These are phyloP conservation scores for Cyamopsis tetragonoloba DNA, from an alignment of 306 rosid genomes.

Conservation along the genomic window DNA sequence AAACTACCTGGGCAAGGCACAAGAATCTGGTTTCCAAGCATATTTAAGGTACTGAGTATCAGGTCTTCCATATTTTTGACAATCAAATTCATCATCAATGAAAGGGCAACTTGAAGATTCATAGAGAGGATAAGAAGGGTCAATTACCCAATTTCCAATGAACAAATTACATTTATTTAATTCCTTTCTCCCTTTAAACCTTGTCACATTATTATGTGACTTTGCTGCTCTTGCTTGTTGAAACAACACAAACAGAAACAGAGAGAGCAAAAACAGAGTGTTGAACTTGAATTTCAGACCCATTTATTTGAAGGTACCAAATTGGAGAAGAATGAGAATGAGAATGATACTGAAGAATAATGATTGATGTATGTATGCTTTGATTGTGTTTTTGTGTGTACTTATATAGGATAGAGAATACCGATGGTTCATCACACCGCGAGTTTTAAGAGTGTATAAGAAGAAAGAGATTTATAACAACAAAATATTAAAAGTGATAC, in stretches of 20 bases:
- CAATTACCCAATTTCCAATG: conserved; percentile 74
- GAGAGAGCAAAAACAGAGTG: conserved; percentile 26
- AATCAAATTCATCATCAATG: conserved; percentile 70
- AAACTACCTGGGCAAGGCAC: conserved; percentile 67
- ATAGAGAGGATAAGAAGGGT: conserved; percentile 65
- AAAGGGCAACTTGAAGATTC: conserved; percentile 70
- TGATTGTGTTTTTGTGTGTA: conserved; percentile 2
- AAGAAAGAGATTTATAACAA: too few species aligned
- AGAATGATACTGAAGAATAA: too few species aligned
- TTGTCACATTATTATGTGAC: conserved; percentile 30
- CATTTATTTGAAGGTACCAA: conserved; percentile 36
- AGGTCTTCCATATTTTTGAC: conserved; percentile 69
- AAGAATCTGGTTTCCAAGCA: conserved; percentile 81
- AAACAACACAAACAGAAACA: conserved; percentile 27
- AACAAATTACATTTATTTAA: conserved; percentile 56
- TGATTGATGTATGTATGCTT: background rate
- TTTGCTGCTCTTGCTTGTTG: conserved; percentile 43
- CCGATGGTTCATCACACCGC: too few species aligned
- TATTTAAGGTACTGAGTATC: conserved; percentile 76
- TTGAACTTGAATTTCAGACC: conserved; percentile 36
- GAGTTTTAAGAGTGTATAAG: too few species aligned
- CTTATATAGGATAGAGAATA: background rate
- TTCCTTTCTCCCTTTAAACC: conserved; percentile 43
- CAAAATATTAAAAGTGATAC: too few species aligned
- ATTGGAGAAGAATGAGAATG: background rate